phyloP scores from a whole-genome alignment of 805 yeast genomes.

The Candida orba region DNA sequence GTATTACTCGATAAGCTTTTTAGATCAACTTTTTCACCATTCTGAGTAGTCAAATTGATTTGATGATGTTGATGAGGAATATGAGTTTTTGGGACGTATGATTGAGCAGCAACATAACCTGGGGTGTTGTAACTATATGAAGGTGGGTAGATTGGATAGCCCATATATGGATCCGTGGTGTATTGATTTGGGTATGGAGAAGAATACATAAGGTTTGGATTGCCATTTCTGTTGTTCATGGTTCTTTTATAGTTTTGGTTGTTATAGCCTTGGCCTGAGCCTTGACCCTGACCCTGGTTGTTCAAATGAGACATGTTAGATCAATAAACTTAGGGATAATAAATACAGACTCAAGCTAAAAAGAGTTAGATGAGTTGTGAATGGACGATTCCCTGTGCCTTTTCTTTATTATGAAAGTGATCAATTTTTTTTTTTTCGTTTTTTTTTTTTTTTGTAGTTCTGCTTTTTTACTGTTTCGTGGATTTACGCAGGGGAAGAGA shows the following conservation, averaged over 20 bases:
- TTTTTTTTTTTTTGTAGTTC: background rate
- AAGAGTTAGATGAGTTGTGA: background rate
- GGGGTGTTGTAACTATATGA: slow-evolving; percentile 6
- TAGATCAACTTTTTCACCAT: slow-evolving; percentile 22
- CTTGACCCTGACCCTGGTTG: slow-evolving; percentile 4
- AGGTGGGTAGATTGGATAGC: slow-evolving; percentile 4
- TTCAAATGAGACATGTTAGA: slow-evolving; percentile 4
- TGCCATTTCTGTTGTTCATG: slow-evolving; percentile 8
- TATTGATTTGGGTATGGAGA: slow-evolving; percentile 1
- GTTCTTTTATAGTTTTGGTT: slow-evolving; percentile 11
- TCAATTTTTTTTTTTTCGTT: background rate
- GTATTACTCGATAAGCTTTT: slow-evolving; percentile 12
- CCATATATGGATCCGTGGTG: slow-evolving; percentile 6
- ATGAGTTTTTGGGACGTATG: slow-evolving; percentile 3
- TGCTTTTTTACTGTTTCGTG: background rate
- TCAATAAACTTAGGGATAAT: background rate
- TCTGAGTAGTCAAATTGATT: slow-evolving; percentile 18
- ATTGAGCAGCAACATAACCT: slow-evolving; percentile 4
- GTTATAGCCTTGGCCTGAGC: slow-evolving; percentile 1
- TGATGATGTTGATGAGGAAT: slow-evolving; percentile 6
- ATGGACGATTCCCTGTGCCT: slow-evolving; percentile 5
- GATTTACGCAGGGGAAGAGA: background rate
- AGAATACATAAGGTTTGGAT: slow-evolving; percentile 4
- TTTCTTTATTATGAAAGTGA: background rate
- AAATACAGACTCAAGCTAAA: slow-evolving; percentile 1